Percentiles rank a stretch among this genome's conserved stretches.
Conservation (phyloP, 768 basidiomycete genomes). For the Tulasnella sp. region DNA sequence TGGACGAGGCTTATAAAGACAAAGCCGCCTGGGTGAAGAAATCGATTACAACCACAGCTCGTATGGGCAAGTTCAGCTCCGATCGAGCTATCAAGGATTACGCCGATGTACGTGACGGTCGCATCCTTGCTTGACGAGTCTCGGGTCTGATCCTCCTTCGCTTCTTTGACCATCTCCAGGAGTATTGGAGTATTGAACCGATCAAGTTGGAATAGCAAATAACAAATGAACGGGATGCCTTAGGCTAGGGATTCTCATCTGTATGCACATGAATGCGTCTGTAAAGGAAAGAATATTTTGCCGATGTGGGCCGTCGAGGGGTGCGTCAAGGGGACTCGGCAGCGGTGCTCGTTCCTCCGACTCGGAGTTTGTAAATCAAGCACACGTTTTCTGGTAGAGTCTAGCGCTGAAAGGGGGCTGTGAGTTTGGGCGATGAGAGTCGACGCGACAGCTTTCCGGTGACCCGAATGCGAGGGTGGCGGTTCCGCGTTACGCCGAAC, state of each 20-base stretch:
- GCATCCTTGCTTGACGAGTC: slow-evolving; percentile 50
- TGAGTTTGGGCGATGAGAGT: background rate
- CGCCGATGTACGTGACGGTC: slow-evolving; percentile 76
- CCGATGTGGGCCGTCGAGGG: no score
- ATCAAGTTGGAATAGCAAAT: slow-evolving; percentile 23
- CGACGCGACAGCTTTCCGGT: no score
- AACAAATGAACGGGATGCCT: background rate
- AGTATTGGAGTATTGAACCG: slow-evolving; percentile 75
- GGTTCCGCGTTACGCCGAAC: no score
- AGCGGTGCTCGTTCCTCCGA: background rate
- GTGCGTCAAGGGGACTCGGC: background rate
- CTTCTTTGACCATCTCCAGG: slow-evolving; percentile 81
- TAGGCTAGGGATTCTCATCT: background rate
- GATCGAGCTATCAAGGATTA: slow-evolving; percentile 93
- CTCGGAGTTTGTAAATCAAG: background rate
- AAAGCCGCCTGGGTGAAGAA: slow-evolving; percentile 90
- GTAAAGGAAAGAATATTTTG: background rate
- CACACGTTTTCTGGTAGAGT: background rate
- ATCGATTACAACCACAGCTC: slow-evolving; percentile 79
- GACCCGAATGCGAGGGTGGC: no score
- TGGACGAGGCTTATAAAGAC: slow-evolving; percentile 86
- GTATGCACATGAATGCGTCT: background rate
- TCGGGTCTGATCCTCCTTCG: slow-evolving; percentile 70
- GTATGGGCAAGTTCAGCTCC: slow-evolving; percentile 88
- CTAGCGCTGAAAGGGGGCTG: background rate